phyloP scores from a whole-genome alignment of 2,329 filamentous ascomycete species.

The Aureobasidium leucospermi region DNA sequence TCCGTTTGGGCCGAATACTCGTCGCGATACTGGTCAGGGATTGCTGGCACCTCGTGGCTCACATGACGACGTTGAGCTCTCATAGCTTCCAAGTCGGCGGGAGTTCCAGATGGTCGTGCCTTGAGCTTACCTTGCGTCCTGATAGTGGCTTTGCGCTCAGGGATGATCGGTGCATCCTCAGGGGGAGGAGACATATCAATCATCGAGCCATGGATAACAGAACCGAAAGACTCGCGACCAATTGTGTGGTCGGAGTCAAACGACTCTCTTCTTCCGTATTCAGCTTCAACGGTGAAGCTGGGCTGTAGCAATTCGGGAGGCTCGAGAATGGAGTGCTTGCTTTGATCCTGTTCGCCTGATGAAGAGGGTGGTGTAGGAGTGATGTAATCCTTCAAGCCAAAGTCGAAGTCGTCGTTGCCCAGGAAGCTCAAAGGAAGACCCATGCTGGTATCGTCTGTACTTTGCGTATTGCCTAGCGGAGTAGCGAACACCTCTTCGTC shows the following conservation, averaged over 20 bases:
- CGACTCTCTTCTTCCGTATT: conserved; percentile 20
- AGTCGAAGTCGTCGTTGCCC: conserved; percentile 44
- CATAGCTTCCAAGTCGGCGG: conserved; percentile 77
- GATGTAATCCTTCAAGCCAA: conserved; percentile 50
- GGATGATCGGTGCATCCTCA: conserved; percentile 55
- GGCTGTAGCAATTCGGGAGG: conserved; percentile 2
- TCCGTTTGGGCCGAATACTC: neutral
- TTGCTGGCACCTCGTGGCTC: conserved; percentile 55
- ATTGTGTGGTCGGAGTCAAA: conserved; percentile 4
- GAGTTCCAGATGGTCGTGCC: conserved; percentile 80
- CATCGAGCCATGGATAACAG: conserved; percentile 12
- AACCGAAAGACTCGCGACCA: conserved; percentile 11
- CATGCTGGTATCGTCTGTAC: conserved; percentile 22
- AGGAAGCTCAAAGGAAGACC: conserved; percentile 44
- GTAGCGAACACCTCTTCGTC: conserved; percentile 9
- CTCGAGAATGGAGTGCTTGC: neutral
- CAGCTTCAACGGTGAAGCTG: conserved; percentile 16
- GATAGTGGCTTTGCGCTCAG: conserved; percentile 79
- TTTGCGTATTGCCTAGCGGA: conserved; percentile 2
- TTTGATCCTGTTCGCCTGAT: neutral
- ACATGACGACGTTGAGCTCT: conserved; percentile 71
- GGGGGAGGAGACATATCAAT: conserved; percentile 22
- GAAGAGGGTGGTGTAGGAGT: conserved; percentile 20
- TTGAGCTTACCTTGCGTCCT: conserved; percentile 81
- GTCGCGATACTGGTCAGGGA: conserved; percentile 26